Percentiles rank a stretch among this genome's conserved stretches.
These are phyloP conservation scores for Aspergillus sp. DNA, from an alignment of 2,329 filamentous ascomycete species.

Conservation along the genomic window DNA sequence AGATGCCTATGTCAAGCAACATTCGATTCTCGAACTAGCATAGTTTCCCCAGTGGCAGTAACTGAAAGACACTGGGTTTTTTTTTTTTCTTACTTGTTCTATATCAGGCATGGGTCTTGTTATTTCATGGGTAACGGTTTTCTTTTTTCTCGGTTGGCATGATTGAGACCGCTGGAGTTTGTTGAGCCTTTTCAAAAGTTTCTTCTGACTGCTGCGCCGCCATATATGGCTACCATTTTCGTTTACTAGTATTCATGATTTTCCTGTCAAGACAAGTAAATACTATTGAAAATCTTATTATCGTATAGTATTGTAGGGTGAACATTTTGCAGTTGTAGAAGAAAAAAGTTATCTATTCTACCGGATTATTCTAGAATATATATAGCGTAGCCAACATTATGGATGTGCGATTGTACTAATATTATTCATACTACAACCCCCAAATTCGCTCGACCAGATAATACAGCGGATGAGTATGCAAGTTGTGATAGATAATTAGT, in stretches of 20 bases:
- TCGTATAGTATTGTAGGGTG: background rate
- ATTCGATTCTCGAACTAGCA: background rate
- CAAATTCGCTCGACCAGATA: background rate
- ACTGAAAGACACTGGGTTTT: conserved; percentile 9
- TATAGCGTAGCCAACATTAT: too few species aligned
- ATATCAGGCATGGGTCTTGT: background rate
- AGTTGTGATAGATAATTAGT: background rate
- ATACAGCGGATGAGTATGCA: background rate
- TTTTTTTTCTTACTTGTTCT: background rate
- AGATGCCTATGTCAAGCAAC: background rate
- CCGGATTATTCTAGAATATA: too few species aligned
- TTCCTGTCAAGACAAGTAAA: background rate
- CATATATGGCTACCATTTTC: conserved; percentile 12
- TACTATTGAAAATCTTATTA: background rate
- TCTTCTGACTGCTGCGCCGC: conserved; percentile 3
- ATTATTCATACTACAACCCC: too few species aligned
- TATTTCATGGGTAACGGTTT: conserved; percentile 15
- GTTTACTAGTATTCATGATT: background rate
- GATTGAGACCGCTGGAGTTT: conserved; percentile 14
- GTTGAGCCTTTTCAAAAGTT: conserved; percentile 21
- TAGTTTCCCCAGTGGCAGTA: conserved; percentile 10
- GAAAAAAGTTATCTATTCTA: too few species aligned
- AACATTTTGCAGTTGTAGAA: too few species aligned
- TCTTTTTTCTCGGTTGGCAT: conserved; percentile 16
- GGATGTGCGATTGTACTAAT: too few species aligned